Evolutionary conservation across 1,284 basidiomycete species (phyloP).

Genomic region (Puccinia triticina): DNA sequence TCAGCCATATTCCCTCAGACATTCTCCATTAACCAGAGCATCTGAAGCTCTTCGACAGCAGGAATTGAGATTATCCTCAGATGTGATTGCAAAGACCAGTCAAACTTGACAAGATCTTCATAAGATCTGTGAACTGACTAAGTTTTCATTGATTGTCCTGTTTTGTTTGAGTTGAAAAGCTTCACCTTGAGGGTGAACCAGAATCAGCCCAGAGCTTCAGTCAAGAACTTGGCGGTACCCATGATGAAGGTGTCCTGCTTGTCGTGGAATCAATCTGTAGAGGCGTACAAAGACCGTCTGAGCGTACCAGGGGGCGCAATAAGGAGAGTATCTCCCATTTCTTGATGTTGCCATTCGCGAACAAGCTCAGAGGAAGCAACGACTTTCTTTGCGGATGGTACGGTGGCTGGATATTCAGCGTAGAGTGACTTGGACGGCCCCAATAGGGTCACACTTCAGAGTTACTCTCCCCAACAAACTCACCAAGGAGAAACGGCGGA

Average conservation of each 20-base stretch:
- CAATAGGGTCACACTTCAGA: neutral
- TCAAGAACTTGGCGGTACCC: neutral
- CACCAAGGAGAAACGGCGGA: no score
- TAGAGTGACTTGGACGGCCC: neutral
- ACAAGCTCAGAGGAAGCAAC: conserved; percentile 11
- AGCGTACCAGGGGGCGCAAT: neutral
- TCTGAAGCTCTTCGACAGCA: neutral
- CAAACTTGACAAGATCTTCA: conserved; percentile 13
- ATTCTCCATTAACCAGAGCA: conserved; percentile 3
- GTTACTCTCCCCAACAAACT: no score
- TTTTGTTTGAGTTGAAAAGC: neutral
- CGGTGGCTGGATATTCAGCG: neutral
- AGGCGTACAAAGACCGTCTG: neutral
- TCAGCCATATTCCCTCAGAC: conserved; percentile 4
- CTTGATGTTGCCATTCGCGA: conserved; percentile 27
- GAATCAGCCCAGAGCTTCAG: conserved; percentile 3
- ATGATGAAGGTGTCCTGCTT: neutral
- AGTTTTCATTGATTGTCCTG: neutral
- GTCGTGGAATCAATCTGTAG: neutral
- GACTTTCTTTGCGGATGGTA: neutral
- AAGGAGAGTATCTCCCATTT: neutral
- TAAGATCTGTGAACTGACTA: neutral
- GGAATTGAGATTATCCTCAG: neutral
- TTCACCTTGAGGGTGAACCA: conserved; percentile 16
- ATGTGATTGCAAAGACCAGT: conserved; percentile 4